These are phyloP conservation scores for Lepidium aucheri DNA, from an alignment of 345 rosid genomes.

Conservation along the genomic window DNA sequence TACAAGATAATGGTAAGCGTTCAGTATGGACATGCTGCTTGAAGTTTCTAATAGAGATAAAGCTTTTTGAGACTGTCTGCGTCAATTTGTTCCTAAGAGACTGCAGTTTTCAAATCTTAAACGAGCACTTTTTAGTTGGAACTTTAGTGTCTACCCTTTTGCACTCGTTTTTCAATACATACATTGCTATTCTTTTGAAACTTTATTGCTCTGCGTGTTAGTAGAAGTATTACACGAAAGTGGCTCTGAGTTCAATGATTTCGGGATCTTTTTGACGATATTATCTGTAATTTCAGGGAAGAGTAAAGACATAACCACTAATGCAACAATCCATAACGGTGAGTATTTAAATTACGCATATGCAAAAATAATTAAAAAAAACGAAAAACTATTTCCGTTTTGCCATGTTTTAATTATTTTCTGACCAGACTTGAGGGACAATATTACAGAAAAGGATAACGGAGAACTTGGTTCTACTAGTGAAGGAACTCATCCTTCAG, in stretches of 20 bases:
- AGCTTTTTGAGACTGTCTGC: background rate
- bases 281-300: conserved; percentile 34
- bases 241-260: background rate
- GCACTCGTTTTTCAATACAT: background rate
- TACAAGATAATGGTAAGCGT: conserved; percentile 43
- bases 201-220: background rate
- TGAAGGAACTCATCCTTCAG: conserved; percentile 19
- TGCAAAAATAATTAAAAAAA: background rate
- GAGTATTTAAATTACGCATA: conserved; percentile 14
- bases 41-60: background rate
- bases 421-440: background rate
- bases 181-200: background rate
- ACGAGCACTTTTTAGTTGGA: background rate
- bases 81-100: background rate
- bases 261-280: background rate
- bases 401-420: background rate
- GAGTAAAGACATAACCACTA: conserved; percentile 28
- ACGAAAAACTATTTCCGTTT: background rate
- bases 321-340: conserved; percentile 37
- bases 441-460: conserved; percentile 37
- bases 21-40: background rate
- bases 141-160: background rate
- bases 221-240: background rate
- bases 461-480: conserved; percentile 31
- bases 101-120: conserved; percentile 2